These are phyloP conservation scores for Pythium vanterpoolii DNA, from an alignment of 352 stramenopile genomes.

Conservation along the genomic window DNA sequence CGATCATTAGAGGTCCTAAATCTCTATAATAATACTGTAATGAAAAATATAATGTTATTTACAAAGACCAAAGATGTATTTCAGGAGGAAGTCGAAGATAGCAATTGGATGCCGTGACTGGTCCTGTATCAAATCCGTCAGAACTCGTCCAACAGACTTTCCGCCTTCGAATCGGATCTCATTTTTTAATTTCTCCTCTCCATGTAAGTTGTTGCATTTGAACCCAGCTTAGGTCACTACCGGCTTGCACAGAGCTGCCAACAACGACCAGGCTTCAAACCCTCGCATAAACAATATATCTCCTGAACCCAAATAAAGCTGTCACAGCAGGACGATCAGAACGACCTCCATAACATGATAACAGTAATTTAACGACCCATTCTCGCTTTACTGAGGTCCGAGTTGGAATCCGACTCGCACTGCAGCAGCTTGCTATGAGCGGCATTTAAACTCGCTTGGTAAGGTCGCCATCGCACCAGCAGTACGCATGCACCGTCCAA, in stretches of 20 bases:
- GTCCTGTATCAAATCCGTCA: neutral
- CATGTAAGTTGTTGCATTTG: too few species aligned
- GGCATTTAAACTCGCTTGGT: too few species aligned
- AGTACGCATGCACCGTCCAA: neutral
- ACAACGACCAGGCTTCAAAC: too few species aligned
- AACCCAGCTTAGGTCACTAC: too few species aligned
- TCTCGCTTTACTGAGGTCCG: too few species aligned
- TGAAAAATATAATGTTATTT: neutral
- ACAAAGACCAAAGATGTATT: neutral
- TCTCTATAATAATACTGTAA: neutral
- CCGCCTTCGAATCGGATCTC: neutral
- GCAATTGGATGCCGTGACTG: neutral
- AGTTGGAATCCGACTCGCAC: too few species aligned
- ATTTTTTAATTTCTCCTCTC: neutral
- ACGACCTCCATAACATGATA: neutral
- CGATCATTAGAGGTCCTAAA: neutral
- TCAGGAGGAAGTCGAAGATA: neutral
- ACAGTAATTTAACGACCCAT: too few species aligned
- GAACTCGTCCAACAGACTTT: neutral
- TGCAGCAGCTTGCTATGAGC: too few species aligned
- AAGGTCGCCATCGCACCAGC: neutral
- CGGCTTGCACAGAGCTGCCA: too few species aligned
- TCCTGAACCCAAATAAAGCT: neutral
- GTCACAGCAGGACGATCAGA: neutral
- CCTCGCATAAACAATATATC: conserved; percentile 3